Base-by-base conservation (phyloP, 306 rosid species). In the Mimosa pudica region DNA sequence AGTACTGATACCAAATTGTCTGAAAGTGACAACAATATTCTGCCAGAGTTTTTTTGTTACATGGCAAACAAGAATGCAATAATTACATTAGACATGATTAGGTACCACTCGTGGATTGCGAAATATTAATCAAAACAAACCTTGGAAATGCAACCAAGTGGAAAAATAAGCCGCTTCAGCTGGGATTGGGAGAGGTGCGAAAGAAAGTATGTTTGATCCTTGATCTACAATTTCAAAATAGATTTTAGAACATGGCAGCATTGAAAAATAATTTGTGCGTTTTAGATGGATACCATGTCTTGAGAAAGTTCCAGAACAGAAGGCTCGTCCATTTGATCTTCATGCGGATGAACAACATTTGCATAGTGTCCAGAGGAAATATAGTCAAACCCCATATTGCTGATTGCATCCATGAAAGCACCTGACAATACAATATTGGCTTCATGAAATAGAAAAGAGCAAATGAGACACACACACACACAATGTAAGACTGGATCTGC, bases 331-430 rank as follows among this genome's bases (percentile, higher is more conserved):
- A 12, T 82, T 78, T 86, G 78, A 85, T 86, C 85, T 12, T 64
- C 79, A 73, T 61, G 79, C 42, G 91, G 88, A 77, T 95, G 98
- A 77, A 89, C 64, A 81, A 92, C 97, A 62, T 88, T 92, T 4
- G 97, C 98, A 83, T 95, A 95, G 88, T 95, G 98, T 66, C 98
- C 98, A 61, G 97, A 91, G 74, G 98, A 97, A 81, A 95, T 88
- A 84, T 89, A 93, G 81, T 95, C 93, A 82, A 92, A 95, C 16
- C 90, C 85, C 98, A 91, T 91, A 46, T 73, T 74, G 77, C 83
- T 78, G 63, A 91, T 90, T 70, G 98, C 98, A 76, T 95, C 94
- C 93, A 95, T 86, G 89, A 95, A 95, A 14, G 97, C 97, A 86
- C 98, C 98, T 95, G 82, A 82, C 33, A 62, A 57, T 10, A 68